Evolutionary conservation across 352 stramenopile species (phyloP).

Genomic region (Phytophthora meadii): DNA sequence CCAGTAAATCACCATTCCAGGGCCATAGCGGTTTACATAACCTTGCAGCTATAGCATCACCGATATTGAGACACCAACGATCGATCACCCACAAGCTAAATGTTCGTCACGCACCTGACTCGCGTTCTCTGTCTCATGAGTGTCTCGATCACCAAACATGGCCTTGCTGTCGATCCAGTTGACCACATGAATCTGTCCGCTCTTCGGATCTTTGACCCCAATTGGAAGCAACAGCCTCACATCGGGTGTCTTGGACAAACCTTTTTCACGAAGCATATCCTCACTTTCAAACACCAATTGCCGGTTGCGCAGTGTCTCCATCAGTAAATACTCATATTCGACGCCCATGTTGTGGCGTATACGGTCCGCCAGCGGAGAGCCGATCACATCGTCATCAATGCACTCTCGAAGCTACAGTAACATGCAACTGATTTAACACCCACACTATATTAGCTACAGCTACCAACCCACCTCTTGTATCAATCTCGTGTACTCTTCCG

Average conservation of each 20-base stretch:
- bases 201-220: slow-evolving; percentile 59
- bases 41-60: slow-evolving; percentile 56
- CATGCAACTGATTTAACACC: slow-evolving; percentile 2
- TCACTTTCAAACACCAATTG: slow-evolving; percentile 87
- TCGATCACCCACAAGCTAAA: background rate
- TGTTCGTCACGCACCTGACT: slow-evolving; percentile 41
- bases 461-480: slow-evolving; percentile 38
- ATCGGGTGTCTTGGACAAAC: slow-evolving; percentile 88
- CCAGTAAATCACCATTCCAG: slow-evolving; percentile 92
- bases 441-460: background rate
- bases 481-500: slow-evolving; percentile 38
- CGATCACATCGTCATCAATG: slow-evolving; percentile 70
- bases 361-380: slow-evolving; percentile 79
- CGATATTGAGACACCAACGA: slow-evolving; percentile 6
- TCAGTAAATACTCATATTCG: slow-evolving; percentile 89
- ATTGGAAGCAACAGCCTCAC: slow-evolving; percentile 83
- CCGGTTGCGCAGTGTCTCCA: slow-evolving; percentile 72
- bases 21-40: slow-evolving; percentile 85
- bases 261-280: slow-evolving; percentile 77
- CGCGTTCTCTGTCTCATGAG: slow-evolving; percentile 80
- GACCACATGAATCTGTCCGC: slow-evolving; percentile 58
- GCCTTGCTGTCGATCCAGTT: slow-evolving; percentile 93
- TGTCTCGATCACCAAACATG: slow-evolving; percentile 88
- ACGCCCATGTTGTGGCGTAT: slow-evolving; percentile 79
- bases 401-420: slow-evolving; percentile 66